phyloP scores from a whole-genome alignment of 2,329 filamentous ascomycete species.

The Curvularia hawaiiensis region DNA sequence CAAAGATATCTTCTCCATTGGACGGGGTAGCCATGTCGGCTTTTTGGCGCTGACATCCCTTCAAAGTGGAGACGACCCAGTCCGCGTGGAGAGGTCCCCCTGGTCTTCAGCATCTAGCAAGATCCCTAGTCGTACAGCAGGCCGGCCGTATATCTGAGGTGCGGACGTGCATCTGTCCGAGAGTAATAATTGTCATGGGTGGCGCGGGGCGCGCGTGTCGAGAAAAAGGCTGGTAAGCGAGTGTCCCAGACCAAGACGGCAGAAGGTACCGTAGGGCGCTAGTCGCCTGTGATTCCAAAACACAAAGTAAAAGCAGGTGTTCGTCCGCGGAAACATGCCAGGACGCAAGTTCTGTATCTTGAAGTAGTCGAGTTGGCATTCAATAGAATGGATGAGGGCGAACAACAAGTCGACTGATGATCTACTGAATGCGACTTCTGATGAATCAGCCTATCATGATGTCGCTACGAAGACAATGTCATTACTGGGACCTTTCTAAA shows the following conservation, averaged over 20 bases:
- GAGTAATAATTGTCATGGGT: not conserved
- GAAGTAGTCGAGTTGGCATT: constrained; percentile 1
- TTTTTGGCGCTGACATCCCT: not conserved
- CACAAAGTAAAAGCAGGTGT: constrained; percentile 4
- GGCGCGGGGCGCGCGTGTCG: constrained; percentile 7
- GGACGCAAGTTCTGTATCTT: not conserved
- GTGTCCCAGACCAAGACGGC: not conserved
- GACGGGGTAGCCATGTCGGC: not conserved
- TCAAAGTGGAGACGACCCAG: not conserved
- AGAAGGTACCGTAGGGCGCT: not conserved
- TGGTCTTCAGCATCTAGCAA: not conserved
- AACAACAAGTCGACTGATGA: not conserved
- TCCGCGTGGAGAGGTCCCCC: not conserved
- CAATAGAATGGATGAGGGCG: not conserved
- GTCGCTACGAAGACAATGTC: not conserved
- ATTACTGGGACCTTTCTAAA: not conserved
- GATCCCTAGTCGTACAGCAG: not conserved
- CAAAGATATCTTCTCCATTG: not conserved
- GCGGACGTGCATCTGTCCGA: constrained; percentile 1
- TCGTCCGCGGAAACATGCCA: not conserved
- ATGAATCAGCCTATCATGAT: too few species aligned
- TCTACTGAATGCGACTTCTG: not conserved
- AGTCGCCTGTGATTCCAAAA: not conserved
- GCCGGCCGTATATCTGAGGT: not conserved
- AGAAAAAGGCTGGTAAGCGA: constrained; percentile 10